Base-by-base conservation (phyloP, 1,284 basidiomycete genomes). In the Sporisorium exsertum region DNA sequence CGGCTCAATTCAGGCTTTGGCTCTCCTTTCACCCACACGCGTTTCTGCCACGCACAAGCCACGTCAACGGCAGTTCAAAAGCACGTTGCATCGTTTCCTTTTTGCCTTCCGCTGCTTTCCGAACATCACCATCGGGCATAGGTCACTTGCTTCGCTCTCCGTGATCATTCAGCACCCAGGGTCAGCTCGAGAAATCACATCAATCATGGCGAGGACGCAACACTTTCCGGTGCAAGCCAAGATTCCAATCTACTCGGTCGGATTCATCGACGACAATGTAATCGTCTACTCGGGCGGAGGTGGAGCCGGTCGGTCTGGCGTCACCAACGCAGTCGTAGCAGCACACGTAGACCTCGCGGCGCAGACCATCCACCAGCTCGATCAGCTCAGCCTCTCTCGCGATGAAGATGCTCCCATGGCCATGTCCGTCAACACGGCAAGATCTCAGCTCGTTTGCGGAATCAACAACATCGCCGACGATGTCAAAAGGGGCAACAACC, bases 381-480 rank as follows among this genome's bases (percentile, higher is more conserved):
- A 74, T 32, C 71, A 82, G 24, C 46, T 82, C 47, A 77, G 63
- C 32, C 78, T 85, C 20, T 76, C 76, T 10, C 32, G 77, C 16
- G 74, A 82, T 26, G 82, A 85, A 47, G 83, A 85, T 57, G 83
- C 83, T 29, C 83, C 83, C 2, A 84, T 84, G 82, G 77, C 80
- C 49, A 63, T 84, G 62, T 66, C 81, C 12, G 66, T 82, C 58
- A 70, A 81, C 54, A 20, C 53, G 13, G 42, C 62, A 16, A 65
- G 65, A 26, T 43, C 51, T 1, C 62, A 70, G 27, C 55, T 85
- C 33, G 71, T 84, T 13, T 75, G 72, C 47, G 83, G 80, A 22
- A 80, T 85, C 71, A 85, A 85, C 71, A 77, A 70, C 27, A 32
- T 58, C 2, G 73, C 68, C 0, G 65, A 69, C 0, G 50, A 68